Conservation (phyloP, 148 eudicot genomes). For the Rhododendron williamsianum region DNA sequence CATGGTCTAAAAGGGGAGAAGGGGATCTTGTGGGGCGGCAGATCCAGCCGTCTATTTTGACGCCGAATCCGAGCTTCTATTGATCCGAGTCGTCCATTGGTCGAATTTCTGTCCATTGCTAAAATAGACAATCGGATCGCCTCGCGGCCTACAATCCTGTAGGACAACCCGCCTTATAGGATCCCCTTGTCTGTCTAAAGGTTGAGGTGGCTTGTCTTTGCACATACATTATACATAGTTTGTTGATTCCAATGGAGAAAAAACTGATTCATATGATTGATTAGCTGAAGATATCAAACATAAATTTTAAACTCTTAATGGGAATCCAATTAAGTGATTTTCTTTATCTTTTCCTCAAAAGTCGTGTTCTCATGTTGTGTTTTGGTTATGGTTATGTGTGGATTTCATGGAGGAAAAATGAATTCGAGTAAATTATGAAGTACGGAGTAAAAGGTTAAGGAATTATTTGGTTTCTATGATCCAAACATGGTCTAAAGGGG, state of each 20-base stretch:
- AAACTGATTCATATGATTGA: background rate
- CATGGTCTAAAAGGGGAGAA: background rate
- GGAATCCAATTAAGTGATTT: constrained; percentile 4
- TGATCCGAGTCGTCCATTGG: too few species aligned
- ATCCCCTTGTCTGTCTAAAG: background rate
- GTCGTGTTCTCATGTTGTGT: background rate
- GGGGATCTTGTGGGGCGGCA: too few species aligned
- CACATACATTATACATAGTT: background rate
- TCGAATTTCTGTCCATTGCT: too few species aligned
- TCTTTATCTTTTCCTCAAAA: constrained; percentile 9
- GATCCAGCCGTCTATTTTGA: too few species aligned
- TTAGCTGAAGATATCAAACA: background rate
- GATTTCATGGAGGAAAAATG: background rate
- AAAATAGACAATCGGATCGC: too few species aligned
- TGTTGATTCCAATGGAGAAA: background rate
- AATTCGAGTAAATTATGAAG: too few species aligned
- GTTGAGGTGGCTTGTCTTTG: background rate
- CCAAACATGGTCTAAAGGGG: background rate
- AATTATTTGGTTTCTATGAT: too few species aligned
- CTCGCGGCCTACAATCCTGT: too few species aligned
- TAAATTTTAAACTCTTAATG: background rate
- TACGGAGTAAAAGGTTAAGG: too few species aligned
- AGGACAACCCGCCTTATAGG: too few species aligned
- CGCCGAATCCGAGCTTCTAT: too few species aligned
- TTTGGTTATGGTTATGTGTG: background rate